A percentile compares a stretch with the other conserved stretches of the same genome.
phyloP scores from a whole-genome alignment of 768 basidiomycete species.

The Pleurotus giganteus region DNA sequence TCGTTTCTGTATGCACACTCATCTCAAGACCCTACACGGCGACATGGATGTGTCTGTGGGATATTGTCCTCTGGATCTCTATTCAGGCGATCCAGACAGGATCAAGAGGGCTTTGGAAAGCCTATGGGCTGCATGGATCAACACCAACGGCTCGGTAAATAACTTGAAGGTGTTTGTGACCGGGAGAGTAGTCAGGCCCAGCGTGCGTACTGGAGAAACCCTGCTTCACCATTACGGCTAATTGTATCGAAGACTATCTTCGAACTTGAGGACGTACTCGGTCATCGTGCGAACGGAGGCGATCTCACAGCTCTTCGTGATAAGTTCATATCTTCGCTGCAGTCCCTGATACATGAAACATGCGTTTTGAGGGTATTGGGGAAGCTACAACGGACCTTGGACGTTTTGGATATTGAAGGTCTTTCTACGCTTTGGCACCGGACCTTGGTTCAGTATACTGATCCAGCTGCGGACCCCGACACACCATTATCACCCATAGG shows the following conservation, averaged over 20 bases:
- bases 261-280: slow-evolving; percentile 26
- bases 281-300: slow-evolving; percentile 14
- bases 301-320: slow-evolving; percentile 39
- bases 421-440: slow-evolving; percentile 47
- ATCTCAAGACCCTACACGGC: slow-evolving; percentile 43
- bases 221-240: slow-evolving; percentile 1
- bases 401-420: slow-evolving; percentile 84
- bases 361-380: slow-evolving; percentile 54
- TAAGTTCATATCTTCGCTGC: slow-evolving; percentile 48
- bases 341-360: slow-evolving; percentile 45
- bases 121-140: slow-evolving; percentile 74
- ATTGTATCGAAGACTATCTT: background rate
- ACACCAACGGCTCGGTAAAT: slow-evolving; percentile 65
- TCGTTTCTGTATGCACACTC: slow-evolving; percentile 88
- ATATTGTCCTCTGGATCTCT: slow-evolving; percentile 93
- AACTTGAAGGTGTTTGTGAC: slow-evolving; percentile 79
- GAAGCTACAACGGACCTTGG: slow-evolving; percentile 70
- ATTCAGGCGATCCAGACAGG: slow-evolving; percentile 64
- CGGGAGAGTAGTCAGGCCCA: slow-evolving; percentile 59
- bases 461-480: slow-evolving; percentile 6
- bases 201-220: slow-evolving; percentile 39
- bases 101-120: slow-evolving; percentile 59
- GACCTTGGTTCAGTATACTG: slow-evolving; percentile 18
- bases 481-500: slow-evolving; percentile 30
- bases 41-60: slow-evolving; percentile 31